These are phyloP conservation scores for Neopestalotiopsis rosae DNA, from an alignment of 2,329 filamentous ascomycete genomes.

Conservation along the genomic window DNA sequence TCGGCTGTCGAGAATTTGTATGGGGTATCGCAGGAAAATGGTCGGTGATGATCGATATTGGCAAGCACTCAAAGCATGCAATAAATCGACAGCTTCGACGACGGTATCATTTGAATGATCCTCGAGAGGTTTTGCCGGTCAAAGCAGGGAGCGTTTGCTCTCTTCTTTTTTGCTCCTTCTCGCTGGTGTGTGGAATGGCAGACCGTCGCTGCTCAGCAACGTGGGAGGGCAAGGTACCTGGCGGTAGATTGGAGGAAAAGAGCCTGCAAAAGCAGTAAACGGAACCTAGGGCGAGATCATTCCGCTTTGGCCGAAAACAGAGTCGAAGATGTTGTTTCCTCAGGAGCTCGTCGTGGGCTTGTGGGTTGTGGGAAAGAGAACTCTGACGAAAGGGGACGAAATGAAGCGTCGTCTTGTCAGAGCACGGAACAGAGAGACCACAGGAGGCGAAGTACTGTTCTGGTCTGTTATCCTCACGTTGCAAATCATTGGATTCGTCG, in stretches of 20 bases:
- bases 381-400: conserved; percentile 2
- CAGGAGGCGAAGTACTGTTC: background rate
- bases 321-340: background rate
- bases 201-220: background rate
- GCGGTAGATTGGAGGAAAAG: background rate
- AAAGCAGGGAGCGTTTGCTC: background rate
- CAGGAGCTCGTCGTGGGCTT: background rate
- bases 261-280: conserved; percentile 3
- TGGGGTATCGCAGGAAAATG: background rate
- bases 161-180: too few relatives aligned
- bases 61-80: background rate
- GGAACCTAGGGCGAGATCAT: conserved; percentile 10
- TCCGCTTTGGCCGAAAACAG: conserved; percentile 6
- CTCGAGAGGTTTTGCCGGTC: background rate
- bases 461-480: background rate
- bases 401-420: background rate
- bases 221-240: background rate
- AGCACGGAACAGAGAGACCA: background rate
- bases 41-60: background rate
- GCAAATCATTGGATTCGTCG: background rate
- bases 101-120: background rate
- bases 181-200: background rate
- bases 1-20: background rate
- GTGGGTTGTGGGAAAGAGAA: background rate
- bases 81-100: background rate